phyloP scores from a whole-genome alignment of 2,329 filamentous ascomycete species.

The Apiospora arundinis region DNA sequence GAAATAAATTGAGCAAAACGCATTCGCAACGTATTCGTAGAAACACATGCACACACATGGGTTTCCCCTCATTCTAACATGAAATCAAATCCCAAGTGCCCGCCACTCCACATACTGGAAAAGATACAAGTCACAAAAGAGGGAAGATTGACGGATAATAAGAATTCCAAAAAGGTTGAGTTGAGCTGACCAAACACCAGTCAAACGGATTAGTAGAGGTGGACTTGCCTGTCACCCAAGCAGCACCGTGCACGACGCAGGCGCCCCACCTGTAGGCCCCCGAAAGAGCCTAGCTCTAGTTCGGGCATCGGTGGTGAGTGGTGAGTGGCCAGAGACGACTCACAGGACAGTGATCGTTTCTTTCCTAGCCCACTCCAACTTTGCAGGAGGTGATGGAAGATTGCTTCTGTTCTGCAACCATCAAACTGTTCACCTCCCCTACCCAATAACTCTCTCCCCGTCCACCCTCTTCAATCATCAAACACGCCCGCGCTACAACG shows the following conservation, averaged over 20 bases:
- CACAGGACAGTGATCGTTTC: conserved; percentile 14
- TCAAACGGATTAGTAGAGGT: not conserved
- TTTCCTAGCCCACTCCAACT: conserved; percentile 17
- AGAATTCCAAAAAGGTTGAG: not conserved
- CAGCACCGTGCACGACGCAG: not conserved
- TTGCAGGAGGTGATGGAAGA: conserved; percentile 19
- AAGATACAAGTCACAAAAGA: not conserved
- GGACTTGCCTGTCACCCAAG: not conserved
- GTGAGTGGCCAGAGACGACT: conserved; percentile 1
- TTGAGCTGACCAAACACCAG: conserved; percentile 13
- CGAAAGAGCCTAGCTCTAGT: not conserved
- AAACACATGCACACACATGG: not conserved
- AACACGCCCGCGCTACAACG: not conserved
- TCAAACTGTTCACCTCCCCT: conserved; percentile 16
- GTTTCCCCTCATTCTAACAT: not conserved
- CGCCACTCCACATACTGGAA: not conserved
- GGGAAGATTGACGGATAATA: not conserved
- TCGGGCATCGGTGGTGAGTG: not conserved
- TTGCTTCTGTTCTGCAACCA: conserved; percentile 18
- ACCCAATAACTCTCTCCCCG: not conserved
- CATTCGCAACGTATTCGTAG: not conserved
- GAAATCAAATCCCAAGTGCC: not conserved
- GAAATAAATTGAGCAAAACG: not conserved
- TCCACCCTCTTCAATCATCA: conserved; percentile 7
- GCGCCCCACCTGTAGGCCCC: not conserved